A percentile compares a stretch with the other conserved stretches of the same genome.
phyloP scores from a whole-genome alignment of 306 rosid genomes.

The Glycine soja region DNA sequence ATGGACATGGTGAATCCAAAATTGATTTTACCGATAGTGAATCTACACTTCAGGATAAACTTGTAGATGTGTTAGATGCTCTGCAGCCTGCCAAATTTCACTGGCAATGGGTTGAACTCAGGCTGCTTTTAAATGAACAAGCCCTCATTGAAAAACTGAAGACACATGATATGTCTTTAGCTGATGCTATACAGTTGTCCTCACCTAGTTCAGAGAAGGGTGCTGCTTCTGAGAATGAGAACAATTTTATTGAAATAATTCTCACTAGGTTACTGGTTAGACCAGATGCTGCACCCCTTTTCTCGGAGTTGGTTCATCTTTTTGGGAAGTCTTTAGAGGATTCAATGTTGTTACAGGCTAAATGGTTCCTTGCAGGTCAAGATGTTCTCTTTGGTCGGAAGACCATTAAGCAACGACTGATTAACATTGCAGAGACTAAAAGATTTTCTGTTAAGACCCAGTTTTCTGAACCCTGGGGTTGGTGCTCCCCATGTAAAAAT shows the following conservation, averaged over 20 bases:
- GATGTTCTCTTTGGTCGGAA: slow-evolving; percentile 92
- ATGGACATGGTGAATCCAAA: slow-evolving; percentile 71
- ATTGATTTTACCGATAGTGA: slow-evolving; percentile 57
- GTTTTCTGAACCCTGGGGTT: slow-evolving; percentile 88
- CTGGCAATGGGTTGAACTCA: slow-evolving; percentile 99
- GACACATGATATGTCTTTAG: slow-evolving; percentile 64
- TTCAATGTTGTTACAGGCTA: slow-evolving; percentile 89
- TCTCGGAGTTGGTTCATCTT: slow-evolving; percentile 86
- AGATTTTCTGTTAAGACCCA: slow-evolving; percentile 71
- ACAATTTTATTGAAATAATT: slow-evolving; percentile 78
- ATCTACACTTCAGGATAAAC: slow-evolving; percentile 79
- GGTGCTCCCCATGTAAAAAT: slow-evolving; percentile 68
- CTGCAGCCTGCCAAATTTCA: slow-evolving; percentile 97
- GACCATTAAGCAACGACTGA: slow-evolving; percentile 77
- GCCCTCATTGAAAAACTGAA: slow-evolving; percentile 80
- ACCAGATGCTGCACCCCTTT: slow-evolving; percentile 98
- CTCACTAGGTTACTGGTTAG: slow-evolving; percentile 89
- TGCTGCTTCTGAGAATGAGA: slow-evolving; percentile 89
- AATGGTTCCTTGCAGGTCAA: slow-evolving; percentile 85
- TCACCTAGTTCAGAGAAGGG: slow-evolving; percentile 79
- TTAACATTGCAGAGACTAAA: slow-evolving; percentile 71
- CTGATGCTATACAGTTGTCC: slow-evolving; percentile 76
- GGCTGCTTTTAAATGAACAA: slow-evolving; percentile 92
- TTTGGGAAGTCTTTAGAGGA: slow-evolving; percentile 89
- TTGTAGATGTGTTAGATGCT: slow-evolving; percentile 78